These are phyloP conservation scores for Croton laevigatus DNA, from an alignment of 441 rosid genomes.

Conservation along the genomic window DNA sequence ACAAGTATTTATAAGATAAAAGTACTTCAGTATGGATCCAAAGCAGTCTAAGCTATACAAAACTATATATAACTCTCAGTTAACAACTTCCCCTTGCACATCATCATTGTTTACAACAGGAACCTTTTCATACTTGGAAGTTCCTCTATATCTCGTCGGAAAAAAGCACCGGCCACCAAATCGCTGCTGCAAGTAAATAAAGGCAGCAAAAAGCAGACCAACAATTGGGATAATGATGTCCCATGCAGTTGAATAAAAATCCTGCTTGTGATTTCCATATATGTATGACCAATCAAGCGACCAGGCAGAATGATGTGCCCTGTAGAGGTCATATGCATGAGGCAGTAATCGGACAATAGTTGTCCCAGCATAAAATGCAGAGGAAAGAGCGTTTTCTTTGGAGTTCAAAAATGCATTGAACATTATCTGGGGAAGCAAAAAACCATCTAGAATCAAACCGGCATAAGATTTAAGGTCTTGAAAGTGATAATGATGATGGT, in stretches of 20 bases:
- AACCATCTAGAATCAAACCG: slow-evolving; percentile 76
- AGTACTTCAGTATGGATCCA: slow-evolving; percentile 4
- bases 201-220: slow-evolving; percentile 52
- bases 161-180: slow-evolving; percentile 63
- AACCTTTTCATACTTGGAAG: slow-evolving; percentile 57
- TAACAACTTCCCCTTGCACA: slow-evolving; percentile 34
- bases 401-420: slow-evolving; percentile 58
- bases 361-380: slow-evolving; percentile 55
- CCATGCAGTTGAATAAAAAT: slow-evolving; percentile 90
- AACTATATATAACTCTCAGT: slow-evolving; percentile 25
- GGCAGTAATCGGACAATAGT: slow-evolving; percentile 66
- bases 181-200: slow-evolving; percentile 72
- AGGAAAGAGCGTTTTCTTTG: slow-evolving; percentile 46
- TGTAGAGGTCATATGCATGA: slow-evolving; percentile 82
- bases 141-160: slow-evolving; percentile 50
- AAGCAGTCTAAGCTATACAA: slow-evolving; percentile 1
- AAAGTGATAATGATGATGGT: slow-evolving; percentile 50
- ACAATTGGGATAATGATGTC: slow-evolving; percentile 58
- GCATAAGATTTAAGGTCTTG: slow-evolving; percentile 64
- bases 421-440: slow-evolving; percentile 78
- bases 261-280: slow-evolving; percentile 72
- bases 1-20: neutral
- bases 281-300: slow-evolving; percentile 58
- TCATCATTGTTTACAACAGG: slow-evolving; percentile 46
- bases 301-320: slow-evolving; percentile 57